phyloP scores from a whole-genome alignment of 164 flowering plant species.

The Vitis cinerea region DNA sequence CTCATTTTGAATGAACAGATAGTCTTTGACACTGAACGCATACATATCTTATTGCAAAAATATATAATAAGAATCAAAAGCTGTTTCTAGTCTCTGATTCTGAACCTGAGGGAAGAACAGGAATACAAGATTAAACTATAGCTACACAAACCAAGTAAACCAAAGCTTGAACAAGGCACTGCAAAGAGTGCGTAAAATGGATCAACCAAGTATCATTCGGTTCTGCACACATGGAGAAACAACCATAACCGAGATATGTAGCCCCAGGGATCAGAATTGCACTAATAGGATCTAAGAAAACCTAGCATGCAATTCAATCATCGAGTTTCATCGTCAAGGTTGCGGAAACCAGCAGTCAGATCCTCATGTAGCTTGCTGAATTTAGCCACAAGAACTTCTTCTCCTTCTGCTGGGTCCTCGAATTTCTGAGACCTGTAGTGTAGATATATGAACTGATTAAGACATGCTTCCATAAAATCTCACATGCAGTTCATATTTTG shows the following conservation, averaged over 20 bases:
- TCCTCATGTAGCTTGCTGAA: conserved; percentile 88
- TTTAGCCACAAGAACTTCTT: conserved; percentile 70
- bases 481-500: neutral
- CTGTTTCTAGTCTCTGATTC: neutral
- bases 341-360: conserved; percentile 90
- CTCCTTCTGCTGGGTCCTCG: conserved; percentile 99
- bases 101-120: neutral
- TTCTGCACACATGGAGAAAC: no score
- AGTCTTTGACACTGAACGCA: neutral
- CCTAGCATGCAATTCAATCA: conserved; percentile 20
- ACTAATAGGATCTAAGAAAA: neutral
- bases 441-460: neutral
- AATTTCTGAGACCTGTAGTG: conserved; percentile 89
- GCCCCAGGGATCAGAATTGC: neutral
- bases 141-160: conserved; percentile 9
- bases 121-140: neutral
- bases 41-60: conserved; percentile 12
- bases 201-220: no score
- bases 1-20: no score
- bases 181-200: no score
- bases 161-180: neutral
- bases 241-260: neutral
- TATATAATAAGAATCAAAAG: neutral
- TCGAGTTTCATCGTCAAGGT: conserved; percentile 93
- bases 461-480: neutral